These are phyloP conservation scores for Picea engelmannii DNA, from an alignment of 83 land plant species.

Conservation along the genomic window DNA sequence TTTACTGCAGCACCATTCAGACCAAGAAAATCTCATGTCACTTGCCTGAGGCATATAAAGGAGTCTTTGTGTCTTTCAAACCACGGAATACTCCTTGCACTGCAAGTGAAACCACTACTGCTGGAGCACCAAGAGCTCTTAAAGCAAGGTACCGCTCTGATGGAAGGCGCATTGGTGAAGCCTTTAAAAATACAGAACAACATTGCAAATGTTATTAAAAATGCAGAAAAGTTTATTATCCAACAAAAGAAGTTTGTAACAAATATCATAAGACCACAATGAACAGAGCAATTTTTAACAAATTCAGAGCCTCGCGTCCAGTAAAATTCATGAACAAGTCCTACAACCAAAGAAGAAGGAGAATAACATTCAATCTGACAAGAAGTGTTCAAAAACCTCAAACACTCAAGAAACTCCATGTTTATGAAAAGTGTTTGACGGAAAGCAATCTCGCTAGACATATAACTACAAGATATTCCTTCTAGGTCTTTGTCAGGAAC, in stretches of 20 bases:
- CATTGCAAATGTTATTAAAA: background rate
- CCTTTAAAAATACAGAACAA: slow-evolving; percentile 27
- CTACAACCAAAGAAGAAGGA: too few relatives aligned
- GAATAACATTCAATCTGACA: background rate
- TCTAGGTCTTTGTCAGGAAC: background rate
- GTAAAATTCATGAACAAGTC: background rate
- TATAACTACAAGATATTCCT: too few relatives aligned
- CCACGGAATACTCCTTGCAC: slow-evolving; percentile 94
- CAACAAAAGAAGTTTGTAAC: background rate
- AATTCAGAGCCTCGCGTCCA: background rate
- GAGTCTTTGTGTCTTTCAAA: slow-evolving; percentile 95
- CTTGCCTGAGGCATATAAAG: slow-evolving; percentile 71
- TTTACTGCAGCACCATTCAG: too few relatives aligned
- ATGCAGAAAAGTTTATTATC: background rate
- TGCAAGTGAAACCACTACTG: slow-evolving; percentile 87
- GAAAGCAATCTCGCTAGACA: background rate
- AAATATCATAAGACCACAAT: background rate
- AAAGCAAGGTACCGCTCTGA: slow-evolving; percentile 70
- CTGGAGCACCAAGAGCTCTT: slow-evolving; percentile 93
- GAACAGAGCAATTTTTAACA: background rate
- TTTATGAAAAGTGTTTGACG: background rate
- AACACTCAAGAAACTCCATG: background rate
- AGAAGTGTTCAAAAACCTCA: background rate
- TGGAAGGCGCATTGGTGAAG: slow-evolving; percentile 76
- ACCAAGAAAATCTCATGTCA: too few relatives aligned